phyloP scores from a whole-genome alignment of 106 monocot species.

The Allium fistulosum region DNA sequence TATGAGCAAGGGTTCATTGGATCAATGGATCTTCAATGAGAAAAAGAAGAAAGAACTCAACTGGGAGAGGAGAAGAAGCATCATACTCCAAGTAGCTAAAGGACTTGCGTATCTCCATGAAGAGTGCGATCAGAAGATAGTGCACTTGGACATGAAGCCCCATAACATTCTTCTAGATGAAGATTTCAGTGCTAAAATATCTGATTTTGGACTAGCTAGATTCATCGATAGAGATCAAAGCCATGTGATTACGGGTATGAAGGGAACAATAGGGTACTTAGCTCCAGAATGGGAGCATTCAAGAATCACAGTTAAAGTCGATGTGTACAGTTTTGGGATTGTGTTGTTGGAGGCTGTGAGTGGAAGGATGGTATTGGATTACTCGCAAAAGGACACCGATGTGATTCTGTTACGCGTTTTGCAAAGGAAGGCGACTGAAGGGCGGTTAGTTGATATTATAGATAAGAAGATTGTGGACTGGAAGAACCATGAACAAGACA shows the following conservation, averaged over 20 bases:
- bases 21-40: slow-evolving; percentile 8
- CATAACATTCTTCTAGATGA: slow-evolving; percentile 17
- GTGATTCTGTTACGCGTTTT: neutral
- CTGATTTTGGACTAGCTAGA: slow-evolving; percentile 20
- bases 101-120: slow-evolving; percentile 23
- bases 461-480: slow-evolving; percentile 7
- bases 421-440: neutral
- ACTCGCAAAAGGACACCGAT: slow-evolving; percentile 11
- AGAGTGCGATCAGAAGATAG: slow-evolving; percentile 9
- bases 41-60: neutral
- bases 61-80: slow-evolving; percentile 1
- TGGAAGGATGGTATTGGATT: slow-evolving; percentile 17
- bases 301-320: slow-evolving; percentile 13
- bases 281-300: slow-evolving; percentile 17
- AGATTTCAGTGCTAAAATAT: slow-evolving; percentile 15
- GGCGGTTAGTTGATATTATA: neutral
- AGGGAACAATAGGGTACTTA: slow-evolving; percentile 14
- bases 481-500: neutral
- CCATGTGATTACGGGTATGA: slow-evolving; percentile 8
- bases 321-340: slow-evolving; percentile 22
- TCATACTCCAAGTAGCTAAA: slow-evolving; percentile 12
- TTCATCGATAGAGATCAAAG: slow-evolving; percentile 11
- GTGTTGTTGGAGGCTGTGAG: slow-evolving; percentile 10
- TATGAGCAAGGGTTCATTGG: slow-evolving; percentile 27
- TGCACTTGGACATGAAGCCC: slow-evolving; percentile 17